A percentile compares a stretch with the other conserved stretches of the same genome.
These are phyloP conservation scores for Lophiotrema nucula DNA, from an alignment of 495 filamentous ascomycete species.

Conservation along the genomic window DNA sequence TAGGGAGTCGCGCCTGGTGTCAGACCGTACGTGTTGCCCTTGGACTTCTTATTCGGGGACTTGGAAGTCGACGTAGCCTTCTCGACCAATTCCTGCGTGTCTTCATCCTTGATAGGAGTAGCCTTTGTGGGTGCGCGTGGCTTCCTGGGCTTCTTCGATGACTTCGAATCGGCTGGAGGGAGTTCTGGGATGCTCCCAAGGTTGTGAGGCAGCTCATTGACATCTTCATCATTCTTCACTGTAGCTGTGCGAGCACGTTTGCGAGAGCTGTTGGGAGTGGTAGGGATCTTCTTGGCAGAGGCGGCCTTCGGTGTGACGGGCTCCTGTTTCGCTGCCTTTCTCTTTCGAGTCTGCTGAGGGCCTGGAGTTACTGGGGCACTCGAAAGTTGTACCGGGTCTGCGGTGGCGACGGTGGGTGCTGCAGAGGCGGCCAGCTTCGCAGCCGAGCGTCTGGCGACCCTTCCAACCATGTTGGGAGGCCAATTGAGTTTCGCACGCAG, in stretches of 20 bases:
- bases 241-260: conserved; percentile 33
- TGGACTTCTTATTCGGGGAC: conserved; percentile 12
- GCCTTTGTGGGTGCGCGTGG: background rate
- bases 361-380: conserved; percentile 37
- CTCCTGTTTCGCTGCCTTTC: conserved; percentile 7
- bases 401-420: conserved; percentile 1
- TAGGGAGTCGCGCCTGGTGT: conserved; percentile 58
- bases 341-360: conserved; percentile 9
- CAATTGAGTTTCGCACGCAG: no score
- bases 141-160: conserved; percentile 18
- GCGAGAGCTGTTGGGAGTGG: conserved; percentile 26
- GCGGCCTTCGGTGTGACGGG: background rate
- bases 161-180: conserved; percentile 1
- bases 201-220: conserved; percentile 42
- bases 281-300: background rate
- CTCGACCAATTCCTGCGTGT: conserved; percentile 1
- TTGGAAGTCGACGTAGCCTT: conserved; percentile 1
- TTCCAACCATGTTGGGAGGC: conserved; percentile 18
- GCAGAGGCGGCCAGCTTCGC: conserved; percentile 1
- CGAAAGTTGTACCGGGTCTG: conserved; percentile 37
- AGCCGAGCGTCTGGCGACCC: conserved; percentile 24
- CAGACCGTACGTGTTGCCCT: conserved; percentile 23
- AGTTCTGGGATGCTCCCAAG: conserved; percentile 29
- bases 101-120: conserved; percentile 7
- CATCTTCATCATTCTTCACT: conserved; percentile 34